Conservation (phyloP, 116 monocot genomes). For the Posidonia oceanica region DNA sequence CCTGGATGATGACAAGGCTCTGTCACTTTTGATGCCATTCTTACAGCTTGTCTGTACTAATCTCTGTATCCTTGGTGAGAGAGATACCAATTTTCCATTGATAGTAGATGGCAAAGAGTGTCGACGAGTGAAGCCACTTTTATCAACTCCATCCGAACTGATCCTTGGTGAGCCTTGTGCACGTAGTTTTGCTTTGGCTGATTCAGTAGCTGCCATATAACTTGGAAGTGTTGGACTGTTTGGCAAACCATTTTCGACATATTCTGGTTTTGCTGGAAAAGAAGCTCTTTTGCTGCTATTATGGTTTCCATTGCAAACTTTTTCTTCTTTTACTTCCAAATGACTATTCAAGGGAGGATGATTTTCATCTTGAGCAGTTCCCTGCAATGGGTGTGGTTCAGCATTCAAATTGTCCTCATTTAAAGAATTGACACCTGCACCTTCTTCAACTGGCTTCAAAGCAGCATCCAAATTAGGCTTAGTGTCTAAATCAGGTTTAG, state of each 20-base stretch:
- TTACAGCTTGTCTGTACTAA: conserved; percentile 26
- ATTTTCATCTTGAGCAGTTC: conserved; percentile 20
- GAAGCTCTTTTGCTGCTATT: conserved; percentile 61
- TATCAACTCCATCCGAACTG: conserved; percentile 50
- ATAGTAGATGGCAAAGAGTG: conserved; percentile 74
- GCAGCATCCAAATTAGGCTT: conserved; percentile 11
- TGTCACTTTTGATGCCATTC: conserved; percentile 30
- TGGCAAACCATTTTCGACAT: conserved; percentile 38
- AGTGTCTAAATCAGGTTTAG: neutral
- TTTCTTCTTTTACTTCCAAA: conserved; percentile 16
- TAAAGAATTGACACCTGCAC: neutral
- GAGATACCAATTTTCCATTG: conserved; percentile 49
- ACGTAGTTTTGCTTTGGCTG: conserved; percentile 76
- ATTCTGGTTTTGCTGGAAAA: conserved; percentile 48
- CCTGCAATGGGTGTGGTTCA: conserved; percentile 18
- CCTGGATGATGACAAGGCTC: conserved; percentile 43
- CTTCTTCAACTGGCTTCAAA: neutral
- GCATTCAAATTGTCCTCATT: conserved; percentile 5
- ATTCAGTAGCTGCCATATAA: conserved; percentile 92
- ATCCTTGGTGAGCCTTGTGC: conserved; percentile 53
- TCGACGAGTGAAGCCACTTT: conserved; percentile 40
- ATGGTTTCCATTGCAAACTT: conserved; percentile 14
- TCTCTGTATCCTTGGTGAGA: conserved; percentile 45
- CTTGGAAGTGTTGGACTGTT: conserved; percentile 52
- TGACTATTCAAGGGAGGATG: conserved; percentile 19